Base-by-base conservation (phyloP, 2,329 filamentous ascomycete genomes). In the Fusarium foetens region DNA sequence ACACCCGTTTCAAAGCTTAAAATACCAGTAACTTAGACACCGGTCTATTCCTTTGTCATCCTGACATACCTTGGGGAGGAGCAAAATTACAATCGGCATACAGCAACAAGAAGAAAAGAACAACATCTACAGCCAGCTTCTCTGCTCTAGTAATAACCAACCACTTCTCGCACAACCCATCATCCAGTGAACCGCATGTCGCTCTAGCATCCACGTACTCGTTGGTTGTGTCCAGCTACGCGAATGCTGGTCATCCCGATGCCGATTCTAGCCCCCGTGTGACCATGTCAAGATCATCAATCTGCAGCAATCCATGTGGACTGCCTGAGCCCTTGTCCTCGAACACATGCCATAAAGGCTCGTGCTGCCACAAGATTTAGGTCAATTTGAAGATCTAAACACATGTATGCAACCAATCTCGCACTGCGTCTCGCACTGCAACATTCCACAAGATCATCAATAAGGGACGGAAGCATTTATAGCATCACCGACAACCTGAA, bases 211-310 rank as follows among this genome's bases (percentile, higher is more conserved):
- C 17, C 33, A 52, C 49, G 25, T 36, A 10, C 23, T 36, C 49
- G 46, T 68, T 49, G 58, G 52, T 25, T 27, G 38, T 61, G 41
- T 33, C 58, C 57, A 27, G 59, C 49, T 49, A 60, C 46, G 49
- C 23, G 33, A 52, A 42, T 62, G 62, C 41, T 61, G 49, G 59
- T 43, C 54, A 39, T 31, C 35, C 68, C 52, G 51, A 62, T 66
- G 43, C 66, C 61, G 68, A 70, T 57, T 58, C 55, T 36, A 29
- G 63, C 45, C 54, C 58, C 54, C 38, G 71, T 75, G 63, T 31
- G 39, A 68, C 68, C 52, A 71, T 58, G 58, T 61, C 46, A 31
- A 70, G 60, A 71, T 74, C 71, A 73, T 57, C 69, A 74, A 58
- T 66, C 53, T 71, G 71, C 63, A 71, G 46, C 46, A 58, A 33